Conservation (phyloP, 2,329 filamentous ascomycete genomes). For the Alternaria burnsii region DNA sequence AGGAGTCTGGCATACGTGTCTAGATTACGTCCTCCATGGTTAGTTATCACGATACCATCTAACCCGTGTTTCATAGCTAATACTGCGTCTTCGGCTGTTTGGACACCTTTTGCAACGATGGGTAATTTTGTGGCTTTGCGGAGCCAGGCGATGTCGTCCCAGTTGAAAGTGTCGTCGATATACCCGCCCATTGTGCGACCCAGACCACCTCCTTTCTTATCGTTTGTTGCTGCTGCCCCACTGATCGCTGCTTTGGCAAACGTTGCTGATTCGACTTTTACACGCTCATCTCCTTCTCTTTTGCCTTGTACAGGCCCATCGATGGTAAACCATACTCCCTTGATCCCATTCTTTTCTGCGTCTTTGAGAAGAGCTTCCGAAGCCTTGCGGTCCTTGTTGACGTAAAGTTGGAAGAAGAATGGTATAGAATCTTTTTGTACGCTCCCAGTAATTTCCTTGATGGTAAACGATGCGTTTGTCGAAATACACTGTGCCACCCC, state of each 20-base stretch:
- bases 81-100: background rate
- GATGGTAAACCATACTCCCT: slow-evolving; percentile 33
- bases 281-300: slow-evolving; percentile 35
- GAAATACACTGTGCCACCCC: slow-evolving; percentile 40
- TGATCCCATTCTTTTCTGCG: slow-evolving; percentile 22
- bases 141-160: slow-evolving; percentile 53
- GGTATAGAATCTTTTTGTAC: slow-evolving; percentile 11
- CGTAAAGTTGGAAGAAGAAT: slow-evolving; percentile 41
- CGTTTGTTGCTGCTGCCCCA: slow-evolving; percentile 59
- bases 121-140: slow-evolving; percentile 42
- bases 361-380: slow-evolving; percentile 28
- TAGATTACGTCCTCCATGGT: background rate
- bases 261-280: slow-evolving; percentile 38
- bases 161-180: slow-evolving; percentile 44
- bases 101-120: slow-evolving; percentile 27
- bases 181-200: slow-evolving; percentile 66
- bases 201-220: slow-evolving; percentile 64
- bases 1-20: background rate
- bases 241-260: slow-evolving; percentile 53
- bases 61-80: slow-evolving; percentile 17
- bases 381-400: slow-evolving; percentile 27
- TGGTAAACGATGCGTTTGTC: slow-evolving; percentile 31
- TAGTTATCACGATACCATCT: background rate
- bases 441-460: slow-evolving; percentile 30
- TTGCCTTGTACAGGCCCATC: slow-evolving; percentile 38